These are phyloP conservation scores for Coleophoma eucalyptorum DNA, from an alignment of 2,329 filamentous ascomycete genomes.

Conservation along the genomic window DNA sequence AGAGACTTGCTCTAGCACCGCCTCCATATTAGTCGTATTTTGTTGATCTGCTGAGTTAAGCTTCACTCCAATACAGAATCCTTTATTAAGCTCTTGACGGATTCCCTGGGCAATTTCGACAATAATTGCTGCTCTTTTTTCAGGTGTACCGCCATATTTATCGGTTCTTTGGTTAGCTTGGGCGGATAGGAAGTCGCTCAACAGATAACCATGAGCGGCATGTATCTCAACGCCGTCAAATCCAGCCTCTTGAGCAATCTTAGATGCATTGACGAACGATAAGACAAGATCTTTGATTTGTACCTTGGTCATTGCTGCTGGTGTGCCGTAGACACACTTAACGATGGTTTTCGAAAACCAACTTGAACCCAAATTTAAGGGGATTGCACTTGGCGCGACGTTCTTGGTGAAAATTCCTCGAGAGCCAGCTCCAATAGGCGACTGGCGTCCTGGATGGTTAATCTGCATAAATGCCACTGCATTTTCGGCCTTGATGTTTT, in stretches of 20 bases:
- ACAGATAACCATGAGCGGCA: conserved; percentile 67
- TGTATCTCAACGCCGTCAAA: conserved; percentile 51
- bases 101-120: conserved; percentile 64
- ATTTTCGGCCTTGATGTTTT: conserved; percentile 31
- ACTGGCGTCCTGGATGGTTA: conserved; percentile 44
- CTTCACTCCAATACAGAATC: conserved; percentile 50
- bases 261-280: conserved; percentile 49
- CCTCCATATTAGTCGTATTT: conserved; percentile 36
- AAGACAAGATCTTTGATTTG: conserved; percentile 51
- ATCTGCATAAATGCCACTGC: conserved; percentile 43
- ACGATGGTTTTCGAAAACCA: conserved; percentile 28
- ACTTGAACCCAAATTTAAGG: conserved; percentile 36
- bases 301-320: conserved; percentile 47
- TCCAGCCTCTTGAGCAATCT: conserved; percentile 42
- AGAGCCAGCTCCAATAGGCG: conserved; percentile 32
- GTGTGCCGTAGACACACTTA: conserved; percentile 44
- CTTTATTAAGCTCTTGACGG: conserved; percentile 30
- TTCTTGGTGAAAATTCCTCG: conserved; percentile 32
- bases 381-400: conserved; percentile 39
- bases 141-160: conserved; percentile 63
- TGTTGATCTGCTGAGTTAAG: conserved; percentile 52
- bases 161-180: conserved; percentile 64
- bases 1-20: conserved; percentile 55
- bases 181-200: conserved; percentile 67
- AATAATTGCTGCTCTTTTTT: conserved; percentile 65